These are phyloP conservation scores for Yamadazyma phyllophila DNA, from an alignment of 805 yeast genomes.

Conservation along the genomic window DNA sequence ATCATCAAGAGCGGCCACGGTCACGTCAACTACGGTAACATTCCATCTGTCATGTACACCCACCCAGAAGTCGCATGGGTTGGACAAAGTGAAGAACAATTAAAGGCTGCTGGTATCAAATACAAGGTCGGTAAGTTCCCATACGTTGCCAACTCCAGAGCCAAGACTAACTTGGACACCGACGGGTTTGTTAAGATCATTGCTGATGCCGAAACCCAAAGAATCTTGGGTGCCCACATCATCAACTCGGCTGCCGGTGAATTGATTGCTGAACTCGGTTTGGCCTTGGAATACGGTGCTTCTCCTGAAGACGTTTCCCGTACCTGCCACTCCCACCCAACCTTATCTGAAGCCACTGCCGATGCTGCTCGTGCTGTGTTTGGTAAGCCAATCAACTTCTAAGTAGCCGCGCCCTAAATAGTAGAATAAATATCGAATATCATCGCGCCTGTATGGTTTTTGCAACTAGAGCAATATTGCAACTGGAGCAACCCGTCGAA, in stretches of 20 bases:
- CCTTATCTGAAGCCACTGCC: slow-evolving; percentile 95
- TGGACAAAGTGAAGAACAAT: slow-evolving; percentile 92
- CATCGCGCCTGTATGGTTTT: not conserved
- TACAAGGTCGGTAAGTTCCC: slow-evolving; percentile 98
- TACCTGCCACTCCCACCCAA: slow-evolving; percentile 98
- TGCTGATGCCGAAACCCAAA: slow-evolving; percentile 96
- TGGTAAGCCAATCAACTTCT: slow-evolving; percentile 88
- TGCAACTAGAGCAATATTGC: no score
- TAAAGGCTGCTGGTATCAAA: slow-evolving; percentile 86
- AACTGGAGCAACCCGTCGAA: not conserved
- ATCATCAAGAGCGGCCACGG: slow-evolving; percentile 92
- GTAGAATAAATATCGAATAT: not conserved
- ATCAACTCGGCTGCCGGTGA: slow-evolving; percentile 99
- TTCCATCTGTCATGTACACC: slow-evolving; percentile 98
- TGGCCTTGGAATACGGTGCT: slow-evolving; percentile 98
- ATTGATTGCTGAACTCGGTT: slow-evolving; percentile 98
- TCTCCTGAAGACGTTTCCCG: slow-evolving; percentile 97
- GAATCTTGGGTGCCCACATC: slow-evolving; percentile 94
- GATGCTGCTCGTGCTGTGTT: slow-evolving; percentile 95
- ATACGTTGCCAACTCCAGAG: slow-evolving; percentile 98
- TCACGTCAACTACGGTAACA: slow-evolving; percentile 96
- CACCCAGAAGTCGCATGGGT: slow-evolving; percentile 99
- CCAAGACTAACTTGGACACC: slow-evolving; percentile 95
- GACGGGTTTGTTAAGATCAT: slow-evolving; percentile 96
- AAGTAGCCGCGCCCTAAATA: slow-evolving; percentile 17